Base-by-base conservation (phyloP, 257 asterid genomes). In the Solanum megistacrolobum region DNA sequence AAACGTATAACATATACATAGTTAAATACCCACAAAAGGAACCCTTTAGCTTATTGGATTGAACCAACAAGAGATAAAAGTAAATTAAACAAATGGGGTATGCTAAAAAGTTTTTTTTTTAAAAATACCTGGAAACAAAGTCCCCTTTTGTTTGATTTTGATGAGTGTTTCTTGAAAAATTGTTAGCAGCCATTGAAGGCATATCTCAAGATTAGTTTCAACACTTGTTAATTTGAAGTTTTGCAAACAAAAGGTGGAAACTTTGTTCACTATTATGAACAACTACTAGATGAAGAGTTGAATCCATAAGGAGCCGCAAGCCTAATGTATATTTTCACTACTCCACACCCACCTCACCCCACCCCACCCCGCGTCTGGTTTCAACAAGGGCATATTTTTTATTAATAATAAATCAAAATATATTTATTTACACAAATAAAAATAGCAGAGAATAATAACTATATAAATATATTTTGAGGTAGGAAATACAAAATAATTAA, bases 181-280 rank as follows among this genome's bases (percentile, higher is more conserved):
- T 89, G 74, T 88, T 89, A 88, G 94, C 83, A 62, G 94, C 91
- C 98, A 94, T 92, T 68, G 97, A 91, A 84, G 98, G 97, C 98
- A 95, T 95, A 6, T 69, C 10, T 62, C 25, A 36, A 58, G 60
- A 36, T 35, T 36, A 27, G 48, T 62, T 31, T 38, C 83, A 38
- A 76, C 11, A 10, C 48, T 34, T 72, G 43, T 32, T 69, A 66
- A 66, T 25, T 5, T 27, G 35, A 25, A 25, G 14, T 29, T 66
- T 66, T 66, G 18, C 73, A 66, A 66, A 27, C 73, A 31, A 34
- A 34, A 18, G 79, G 27, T 32, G 79, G 36, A 69, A 69, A 29
- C 39, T 69, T 69, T 69, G 39, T 31, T 12, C 76, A 69, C 39
- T 65, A 11, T 62, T 62, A 21, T 23, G 68, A 60, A 60, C 68